Conservation (phyloP, 2,329 filamentous ascomycete genomes). For the Ascochyta viciae-villosae region DNA sequence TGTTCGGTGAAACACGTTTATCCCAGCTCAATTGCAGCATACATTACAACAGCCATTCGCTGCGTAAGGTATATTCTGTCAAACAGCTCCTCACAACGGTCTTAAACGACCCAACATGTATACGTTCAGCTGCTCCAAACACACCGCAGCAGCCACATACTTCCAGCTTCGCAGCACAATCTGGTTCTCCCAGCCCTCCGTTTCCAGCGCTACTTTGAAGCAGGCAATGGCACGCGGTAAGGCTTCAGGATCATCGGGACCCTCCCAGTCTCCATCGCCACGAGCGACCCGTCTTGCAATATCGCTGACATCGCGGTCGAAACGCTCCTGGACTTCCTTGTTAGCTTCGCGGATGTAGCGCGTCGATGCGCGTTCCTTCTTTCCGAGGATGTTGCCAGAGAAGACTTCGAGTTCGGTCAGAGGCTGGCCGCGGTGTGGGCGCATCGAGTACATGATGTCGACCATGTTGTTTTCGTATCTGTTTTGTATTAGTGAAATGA, state of each 20-base stretch:
- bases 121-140: conserved; percentile 58
- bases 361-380: conserved; percentile 50
- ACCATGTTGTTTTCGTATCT: conserved; percentile 62
- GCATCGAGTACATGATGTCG: conserved; percentile 54
- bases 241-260: conserved; percentile 45
- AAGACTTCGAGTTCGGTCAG: conserved; percentile 56
- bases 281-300: conserved; percentile 54
- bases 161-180: conserved; percentile 57
- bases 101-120: conserved; percentile 21
- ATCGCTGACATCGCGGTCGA: conserved; percentile 53
- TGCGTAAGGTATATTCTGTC: background rate
- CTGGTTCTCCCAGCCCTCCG: conserved; percentile 36
- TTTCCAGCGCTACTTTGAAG: conserved; percentile 52
- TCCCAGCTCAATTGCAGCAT: background rate
- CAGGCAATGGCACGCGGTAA: conserved; percentile 60
- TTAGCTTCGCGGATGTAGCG: conserved; percentile 40
- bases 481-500: background rate
- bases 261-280: conserved; percentile 42
- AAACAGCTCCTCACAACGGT: conserved; percentile 19
- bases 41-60: background rate
- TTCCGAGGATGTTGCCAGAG: conserved; percentile 64
- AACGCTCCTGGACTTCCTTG: conserved; percentile 49
- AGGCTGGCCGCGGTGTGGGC: conserved; percentile 36
- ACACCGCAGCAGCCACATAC: conserved; percentile 60
- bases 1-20: background rate